Base-by-base conservation (phyloP, 2,329 filamentous ascomycete genomes). In the Epichloe festucae region DNA sequence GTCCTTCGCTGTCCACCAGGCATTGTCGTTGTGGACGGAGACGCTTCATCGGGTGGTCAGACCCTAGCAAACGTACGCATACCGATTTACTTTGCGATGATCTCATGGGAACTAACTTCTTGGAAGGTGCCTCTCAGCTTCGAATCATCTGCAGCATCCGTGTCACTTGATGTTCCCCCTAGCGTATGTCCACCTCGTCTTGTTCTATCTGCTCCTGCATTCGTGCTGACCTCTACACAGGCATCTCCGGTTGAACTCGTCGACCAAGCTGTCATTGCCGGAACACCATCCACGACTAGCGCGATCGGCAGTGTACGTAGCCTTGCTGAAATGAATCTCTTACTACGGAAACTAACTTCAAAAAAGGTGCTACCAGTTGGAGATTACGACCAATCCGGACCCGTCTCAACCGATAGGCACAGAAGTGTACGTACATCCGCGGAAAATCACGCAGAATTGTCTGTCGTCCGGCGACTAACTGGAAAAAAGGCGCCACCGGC, bases 41-140 rank as follows among this genome's bases (percentile, higher is more conserved):
- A 51, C 12, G 23, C 19, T 17, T 31, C 21, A 4, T 19, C 31
- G 15, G 53, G 49, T 38, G 41, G 36, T 12, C 36, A 49, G 31
- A 12, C 11, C 14, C 52, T 46, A 46, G 40, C 52, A 49, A 51
- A 55, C 49, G 58, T 60, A 58, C 49, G 58, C 55, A 39, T 40
- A 36, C 21, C 10, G 14, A 17, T 38, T 14, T 10, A 8, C 44
- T 7, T 17, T 10, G 21, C 35, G 11, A 0, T 42, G 27, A 21
- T 27, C 14, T n/a, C 31, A 36, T 45, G 21, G 48, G 38, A 43
- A 56, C 58, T 61, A 41, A 61, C 53, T 51, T 55, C 44, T 52
- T 46, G 46, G 48, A 59, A 60, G 59, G 50, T 43, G 52, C 41
- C 55, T 51, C 48, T 48, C 48, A 53, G 51, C 45, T 38, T 39